A percentile compares a stretch with the other conserved stretches of the same genome.
Evolutionary conservation across 2,329 filamentous ascomycete species (phyloP).

Genomic region (Colletotrichum cuscutae): DNA sequence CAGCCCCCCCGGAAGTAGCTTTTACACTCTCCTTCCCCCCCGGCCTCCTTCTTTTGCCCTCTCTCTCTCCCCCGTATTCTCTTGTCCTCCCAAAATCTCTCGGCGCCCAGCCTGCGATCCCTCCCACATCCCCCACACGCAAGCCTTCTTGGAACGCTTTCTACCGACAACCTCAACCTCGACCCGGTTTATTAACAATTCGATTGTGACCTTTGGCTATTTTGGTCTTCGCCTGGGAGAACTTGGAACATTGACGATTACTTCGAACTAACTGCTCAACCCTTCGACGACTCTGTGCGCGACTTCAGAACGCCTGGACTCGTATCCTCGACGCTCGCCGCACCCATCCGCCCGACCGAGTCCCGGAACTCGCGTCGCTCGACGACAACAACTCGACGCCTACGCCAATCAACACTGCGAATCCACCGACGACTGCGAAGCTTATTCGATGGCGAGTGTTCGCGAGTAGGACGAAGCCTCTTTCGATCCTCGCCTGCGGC

Average conservation of each 20-base stretch:
- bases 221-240: not conserved
- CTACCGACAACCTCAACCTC: constrained; percentile 19
- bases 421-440: constrained; percentile 21
- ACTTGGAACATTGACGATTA: constrained; percentile 14
- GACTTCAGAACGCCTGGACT: constrained; percentile 21
- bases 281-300: not conserved
- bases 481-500: constrained; percentile 38
- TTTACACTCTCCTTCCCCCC: not conserved
- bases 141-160: constrained; percentile 33
- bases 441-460: constrained; percentile 47
- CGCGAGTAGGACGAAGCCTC: constrained; percentile 37
- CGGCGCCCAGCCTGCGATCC: constrained; percentile 40
- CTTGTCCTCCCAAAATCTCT: constrained; percentile 32
- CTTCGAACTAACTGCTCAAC: constrained; percentile 6
- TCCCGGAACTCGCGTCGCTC: constrained; percentile 18
- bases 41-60: not conserved
- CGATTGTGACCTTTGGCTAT: constrained; percentile 1
- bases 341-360: constrained; percentile 32
- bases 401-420: constrained; percentile 18
- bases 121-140: constrained; percentile 35
- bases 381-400: constrained; percentile 19
- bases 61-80: constrained; percentile 8
- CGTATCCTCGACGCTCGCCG: constrained; percentile 26
- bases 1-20: constrained; percentile 33
- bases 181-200: constrained; percentile 28